Evolutionary conservation across 441 rosid species (phyloP).

Genomic region (Populus tomentosa): DNA sequence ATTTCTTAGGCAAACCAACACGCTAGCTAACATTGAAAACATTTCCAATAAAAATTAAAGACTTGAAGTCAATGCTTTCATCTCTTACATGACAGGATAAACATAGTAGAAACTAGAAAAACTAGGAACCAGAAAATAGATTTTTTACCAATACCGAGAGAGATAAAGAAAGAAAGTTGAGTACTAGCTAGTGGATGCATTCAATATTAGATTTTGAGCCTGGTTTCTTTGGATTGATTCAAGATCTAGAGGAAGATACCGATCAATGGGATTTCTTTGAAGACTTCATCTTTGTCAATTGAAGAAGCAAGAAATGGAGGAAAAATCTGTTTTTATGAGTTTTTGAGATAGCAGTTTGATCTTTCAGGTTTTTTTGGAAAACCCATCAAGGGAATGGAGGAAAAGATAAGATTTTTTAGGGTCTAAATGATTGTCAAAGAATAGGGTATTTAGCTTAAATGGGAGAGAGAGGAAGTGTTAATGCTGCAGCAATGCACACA

Average conservation of each 20-base stretch:
- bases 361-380: background rate
- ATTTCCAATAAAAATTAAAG: background rate
- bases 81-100: background rate
- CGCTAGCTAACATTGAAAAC: background rate
- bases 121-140: background rate
- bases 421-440: background rate
- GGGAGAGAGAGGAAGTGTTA: constrained; percentile 38
- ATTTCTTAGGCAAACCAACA: constrained; percentile 11
- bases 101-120: background rate
- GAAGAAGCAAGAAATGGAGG: background rate
- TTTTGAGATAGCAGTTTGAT: constrained; percentile 2
- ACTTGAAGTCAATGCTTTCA: constrained; percentile 7
- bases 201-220: background rate
- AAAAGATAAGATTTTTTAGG: background rate
- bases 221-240: background rate
- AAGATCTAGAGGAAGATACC: constrained; percentile 11
- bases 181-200: background rate
- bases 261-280: constrained; percentile 2
- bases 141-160: background rate
- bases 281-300: background rate
- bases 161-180: background rate
- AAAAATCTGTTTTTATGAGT: background rate
- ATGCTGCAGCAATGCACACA: constrained; percentile 44
- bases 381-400: background rate
- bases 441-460: constrained; percentile 12